These are phyloP conservation scores for Coccomyxa sp. DNA, from an alignment of 139 green algal species.

Conservation along the genomic window DNA sequence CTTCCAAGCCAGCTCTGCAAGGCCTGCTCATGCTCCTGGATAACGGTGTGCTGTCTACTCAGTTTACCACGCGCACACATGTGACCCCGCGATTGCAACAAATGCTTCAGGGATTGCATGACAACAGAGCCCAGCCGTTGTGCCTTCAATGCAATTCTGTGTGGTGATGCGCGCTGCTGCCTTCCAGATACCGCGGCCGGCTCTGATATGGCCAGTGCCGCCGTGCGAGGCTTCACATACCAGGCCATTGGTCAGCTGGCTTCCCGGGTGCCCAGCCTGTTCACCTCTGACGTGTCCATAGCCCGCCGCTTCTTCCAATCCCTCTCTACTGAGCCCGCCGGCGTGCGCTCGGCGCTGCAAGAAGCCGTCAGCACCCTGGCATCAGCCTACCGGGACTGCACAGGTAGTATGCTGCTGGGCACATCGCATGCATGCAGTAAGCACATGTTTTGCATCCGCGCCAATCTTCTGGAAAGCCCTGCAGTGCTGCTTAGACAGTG, in stretches of 20 bases:
- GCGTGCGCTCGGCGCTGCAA: slow-evolving; percentile 61
- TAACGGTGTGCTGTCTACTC: slow-evolving; percentile 8
- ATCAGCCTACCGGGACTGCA: slow-evolving; percentile 45
- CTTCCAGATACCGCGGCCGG: neutral
- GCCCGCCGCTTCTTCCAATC: slow-evolving; percentile 53
- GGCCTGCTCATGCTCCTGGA: slow-evolving; percentile 51
- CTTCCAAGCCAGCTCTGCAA: slow-evolving; percentile 45
- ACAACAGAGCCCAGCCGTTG: neutral
- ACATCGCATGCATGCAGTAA: neutral
- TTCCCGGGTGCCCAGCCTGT: slow-evolving; percentile 43
- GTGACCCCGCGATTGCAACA: no score
- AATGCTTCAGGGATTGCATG: no score
- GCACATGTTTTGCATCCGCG: neutral
- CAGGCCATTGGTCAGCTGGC: slow-evolving; percentile 70
- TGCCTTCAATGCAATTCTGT: neutral
- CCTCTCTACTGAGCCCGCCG: slow-evolving; percentile 54
- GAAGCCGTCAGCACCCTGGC: slow-evolving; percentile 58
- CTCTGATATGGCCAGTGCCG: slow-evolving; percentile 29
- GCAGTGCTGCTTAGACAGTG: neutral
- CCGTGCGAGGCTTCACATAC: slow-evolving; percentile 77
- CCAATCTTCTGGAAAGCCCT: neutral
- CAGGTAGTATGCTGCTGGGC: slow-evolving; percentile 2
- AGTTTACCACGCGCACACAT: no score
- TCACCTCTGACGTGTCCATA: slow-evolving; percentile 42
- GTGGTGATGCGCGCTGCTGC: neutral